A percentile compares a stretch with the other conserved stretches of the same genome.
Conservation (phyloP, 2,329 filamentous ascomycete genomes). For the Clonostachys solani region DNA sequence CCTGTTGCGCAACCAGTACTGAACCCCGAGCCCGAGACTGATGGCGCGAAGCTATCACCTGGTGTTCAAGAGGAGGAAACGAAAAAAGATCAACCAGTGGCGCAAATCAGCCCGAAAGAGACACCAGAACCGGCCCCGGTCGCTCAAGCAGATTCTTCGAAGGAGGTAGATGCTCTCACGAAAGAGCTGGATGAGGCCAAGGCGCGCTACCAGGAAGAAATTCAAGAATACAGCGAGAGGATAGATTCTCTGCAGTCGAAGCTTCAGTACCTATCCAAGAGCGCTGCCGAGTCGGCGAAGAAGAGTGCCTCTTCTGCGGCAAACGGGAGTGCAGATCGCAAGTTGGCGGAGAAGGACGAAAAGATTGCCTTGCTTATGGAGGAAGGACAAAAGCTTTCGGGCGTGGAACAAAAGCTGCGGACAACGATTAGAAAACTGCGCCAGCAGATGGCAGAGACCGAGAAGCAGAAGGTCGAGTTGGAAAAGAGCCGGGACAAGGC, state of each 20-base stretch:
- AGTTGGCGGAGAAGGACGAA: slow-evolving; percentile 83
- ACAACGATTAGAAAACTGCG: slow-evolving; percentile 79
- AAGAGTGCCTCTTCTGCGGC: slow-evolving; percentile 59
- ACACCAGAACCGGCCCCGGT: background rate
- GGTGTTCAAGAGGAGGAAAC: no score
- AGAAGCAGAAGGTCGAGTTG: slow-evolving; percentile 59
- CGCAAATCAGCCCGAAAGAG: background rate
- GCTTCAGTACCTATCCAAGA: slow-evolving; percentile 79
- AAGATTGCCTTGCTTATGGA: slow-evolving; percentile 87
- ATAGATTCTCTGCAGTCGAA: slow-evolving; percentile 93
- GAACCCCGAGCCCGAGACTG: background rate
- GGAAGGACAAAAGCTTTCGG: slow-evolving; percentile 85
- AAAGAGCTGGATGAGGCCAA: slow-evolving; percentile 16
- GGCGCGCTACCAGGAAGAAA: slow-evolving; percentile 66
- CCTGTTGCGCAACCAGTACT: background rate
- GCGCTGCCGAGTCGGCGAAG: slow-evolving; percentile 72
- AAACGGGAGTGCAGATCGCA: slow-evolving; percentile 66
- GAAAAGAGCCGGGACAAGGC: slow-evolving; percentile 56
- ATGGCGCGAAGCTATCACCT: background rate
- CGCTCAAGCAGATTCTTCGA: background rate
- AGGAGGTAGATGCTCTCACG: background rate
- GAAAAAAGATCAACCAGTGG: background rate
- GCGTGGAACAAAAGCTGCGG: slow-evolving; percentile 80
- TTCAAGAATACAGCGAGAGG: slow-evolving; percentile 77
- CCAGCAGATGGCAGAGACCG: slow-evolving; percentile 59